These are phyloP conservation scores for Plasmodium gonderi DNA, from an alignment of 169 alveolate species.

Conservation along the genomic window DNA sequence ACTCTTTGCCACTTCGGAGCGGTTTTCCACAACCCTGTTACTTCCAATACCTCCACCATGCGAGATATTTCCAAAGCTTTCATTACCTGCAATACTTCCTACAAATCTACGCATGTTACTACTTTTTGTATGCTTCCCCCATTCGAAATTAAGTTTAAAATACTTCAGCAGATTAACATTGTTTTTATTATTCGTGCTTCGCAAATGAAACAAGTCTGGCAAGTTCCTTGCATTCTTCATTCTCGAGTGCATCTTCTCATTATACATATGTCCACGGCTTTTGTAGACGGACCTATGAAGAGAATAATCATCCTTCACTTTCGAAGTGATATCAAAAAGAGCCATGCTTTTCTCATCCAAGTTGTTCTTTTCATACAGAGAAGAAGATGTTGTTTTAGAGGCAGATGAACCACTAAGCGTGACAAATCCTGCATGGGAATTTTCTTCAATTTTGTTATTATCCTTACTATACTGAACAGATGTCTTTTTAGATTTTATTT, in stretches of 20 bases:
- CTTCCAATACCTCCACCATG: not conserved
- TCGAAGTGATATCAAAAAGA: too few species aligned
- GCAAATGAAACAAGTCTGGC: not conserved
- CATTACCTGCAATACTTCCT: not conserved
- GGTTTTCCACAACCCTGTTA: not conserved
- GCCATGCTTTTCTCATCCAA: too few species aligned
- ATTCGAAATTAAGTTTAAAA: constrained; percentile 22
- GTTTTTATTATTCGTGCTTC: not conserved
- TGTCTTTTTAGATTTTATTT: not conserved
- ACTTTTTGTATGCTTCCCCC: not conserved
- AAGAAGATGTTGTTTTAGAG: too few species aligned
- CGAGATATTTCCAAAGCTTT: not conserved
- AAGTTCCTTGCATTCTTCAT: not conserved
- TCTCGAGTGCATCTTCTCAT: not conserved
- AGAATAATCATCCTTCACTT: too few species aligned
- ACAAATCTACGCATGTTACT: not conserved
- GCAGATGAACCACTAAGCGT: too few species aligned
- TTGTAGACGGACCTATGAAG: too few species aligned
- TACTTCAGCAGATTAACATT: not conserved
- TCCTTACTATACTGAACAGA: not conserved
- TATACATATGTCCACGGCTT: not conserved
- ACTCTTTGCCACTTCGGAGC: not conserved
- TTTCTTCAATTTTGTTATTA: not conserved
- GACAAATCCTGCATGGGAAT: not conserved
- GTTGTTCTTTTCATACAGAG: too few species aligned